These are phyloP conservation scores for Wallacemonas sp. DNA, from an alignment of 208 protist species.

Conservation along the genomic window DNA sequence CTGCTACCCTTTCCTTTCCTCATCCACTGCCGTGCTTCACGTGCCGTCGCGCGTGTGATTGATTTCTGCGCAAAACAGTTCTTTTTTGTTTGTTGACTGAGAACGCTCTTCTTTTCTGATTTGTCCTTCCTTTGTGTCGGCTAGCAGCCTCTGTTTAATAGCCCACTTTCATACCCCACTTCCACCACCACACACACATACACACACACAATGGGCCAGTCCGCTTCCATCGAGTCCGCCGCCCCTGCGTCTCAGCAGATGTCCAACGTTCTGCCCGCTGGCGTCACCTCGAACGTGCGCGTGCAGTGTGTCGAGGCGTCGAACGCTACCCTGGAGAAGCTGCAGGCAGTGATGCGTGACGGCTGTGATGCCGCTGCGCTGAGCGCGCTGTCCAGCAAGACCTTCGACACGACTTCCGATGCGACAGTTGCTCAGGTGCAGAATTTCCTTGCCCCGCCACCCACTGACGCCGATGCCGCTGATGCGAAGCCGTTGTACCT, in stretches of 20 bases:
- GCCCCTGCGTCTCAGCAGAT: constrained; percentile 6
- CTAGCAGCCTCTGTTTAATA: no score
- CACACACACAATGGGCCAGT: neutral
- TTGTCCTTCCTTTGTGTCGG: no score
- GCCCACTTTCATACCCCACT: neutral
- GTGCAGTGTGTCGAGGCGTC: constrained; percentile 7
- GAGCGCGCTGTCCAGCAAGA: constrained; percentile 3
- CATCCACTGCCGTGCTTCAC: no score
- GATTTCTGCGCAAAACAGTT: no score
- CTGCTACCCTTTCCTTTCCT: no score
- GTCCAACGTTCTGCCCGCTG: constrained; percentile 5
- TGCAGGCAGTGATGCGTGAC: constrained; percentile 7
- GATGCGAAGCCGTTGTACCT: constrained; percentile 12
- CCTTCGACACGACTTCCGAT: neutral
- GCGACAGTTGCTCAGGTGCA: constrained; percentile 5
- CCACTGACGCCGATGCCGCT: neutral
- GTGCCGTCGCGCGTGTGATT: no score
- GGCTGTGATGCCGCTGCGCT: constrained; percentile 4
- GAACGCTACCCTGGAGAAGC: constrained; percentile 9
- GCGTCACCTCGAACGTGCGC: neutral
- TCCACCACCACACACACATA: neutral
- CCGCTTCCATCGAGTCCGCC: constrained; percentile 4
- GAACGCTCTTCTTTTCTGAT: no score
- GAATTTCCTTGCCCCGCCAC: neutral
- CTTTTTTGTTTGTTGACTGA: no score